Percentiles rank a stretch among this genome's conserved stretches.
phyloP scores from a whole-genome alignment of 2,329 filamentous ascomycete species.

The Coniochaeta pulveracea region DNA sequence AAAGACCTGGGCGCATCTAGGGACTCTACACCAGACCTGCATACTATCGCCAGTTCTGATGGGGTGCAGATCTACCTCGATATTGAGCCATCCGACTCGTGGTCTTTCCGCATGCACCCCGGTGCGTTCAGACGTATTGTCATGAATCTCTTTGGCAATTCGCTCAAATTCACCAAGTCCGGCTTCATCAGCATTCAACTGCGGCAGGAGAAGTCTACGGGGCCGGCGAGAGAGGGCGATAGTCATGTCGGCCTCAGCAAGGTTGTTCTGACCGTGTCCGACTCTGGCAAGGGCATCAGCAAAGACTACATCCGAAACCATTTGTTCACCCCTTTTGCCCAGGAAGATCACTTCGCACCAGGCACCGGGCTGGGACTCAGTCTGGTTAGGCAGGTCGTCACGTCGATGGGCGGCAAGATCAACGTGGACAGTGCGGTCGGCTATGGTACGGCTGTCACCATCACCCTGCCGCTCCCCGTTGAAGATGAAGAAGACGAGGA shows the following conservation, averaged over 20 bases:
- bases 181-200: constrained; percentile 11
- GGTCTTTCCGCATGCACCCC: constrained; percentile 40
- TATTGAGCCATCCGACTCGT: constrained; percentile 30
- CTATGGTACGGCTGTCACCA: constrained; percentile 16
- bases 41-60: constrained; percentile 1
- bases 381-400: constrained; percentile 49
- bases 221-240: background rate
- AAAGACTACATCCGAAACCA: constrained; percentile 47
- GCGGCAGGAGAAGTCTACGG: constrained; percentile 4
- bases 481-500: constrained; percentile 8
- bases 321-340: constrained; percentile 50
- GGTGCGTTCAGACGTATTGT: constrained; percentile 36
- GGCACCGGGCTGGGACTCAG: constrained; percentile 55
- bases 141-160: constrained; percentile 42
- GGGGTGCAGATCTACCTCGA: constrained; percentile 29
- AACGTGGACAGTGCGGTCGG: constrained; percentile 34
- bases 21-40: background rate
- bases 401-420: constrained; percentile 45
- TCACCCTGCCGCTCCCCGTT: constrained; percentile 8
- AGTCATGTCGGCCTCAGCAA: constrained; percentile 2
- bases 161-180: constrained; percentile 36
- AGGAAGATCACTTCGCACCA: constrained; percentile 48
- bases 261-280: constrained; percentile 36
- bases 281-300: constrained; percentile 56
- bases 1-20: background rate